Percentiles rank a stretch among this genome's conserved stretches.
Evolutionary conservation across 768 basidiomycete species (phyloP).

Genomic region (Mycena rosella): DNA sequence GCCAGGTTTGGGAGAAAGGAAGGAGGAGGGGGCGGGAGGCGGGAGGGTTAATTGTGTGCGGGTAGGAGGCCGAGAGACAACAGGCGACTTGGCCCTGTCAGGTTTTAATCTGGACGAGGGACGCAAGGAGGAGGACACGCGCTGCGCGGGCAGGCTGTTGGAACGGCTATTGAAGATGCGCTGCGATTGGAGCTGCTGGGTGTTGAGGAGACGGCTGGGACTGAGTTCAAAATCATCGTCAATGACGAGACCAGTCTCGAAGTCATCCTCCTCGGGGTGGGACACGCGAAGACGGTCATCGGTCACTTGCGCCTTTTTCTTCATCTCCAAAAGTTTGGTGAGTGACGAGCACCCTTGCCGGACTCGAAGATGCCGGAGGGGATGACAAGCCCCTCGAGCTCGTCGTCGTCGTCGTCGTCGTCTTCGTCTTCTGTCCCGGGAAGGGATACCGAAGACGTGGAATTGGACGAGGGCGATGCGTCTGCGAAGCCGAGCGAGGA

Average conservation of each 20-base stretch:
- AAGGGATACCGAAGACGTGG: slow-evolving; percentile 72
- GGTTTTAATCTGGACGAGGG: slow-evolving; percentile 73
- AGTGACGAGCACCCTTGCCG: slow-evolving; percentile 67
- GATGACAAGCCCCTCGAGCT: slow-evolving; percentile 85
- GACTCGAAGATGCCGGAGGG: slow-evolving; percentile 84
- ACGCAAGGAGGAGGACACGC: slow-evolving; percentile 60
- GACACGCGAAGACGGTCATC: slow-evolving; percentile 59
- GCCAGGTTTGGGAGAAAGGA: slow-evolving; percentile 77
- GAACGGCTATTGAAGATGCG: slow-evolving; percentile 62
- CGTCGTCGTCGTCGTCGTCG: slow-evolving; percentile 77
- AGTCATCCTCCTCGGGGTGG: slow-evolving; percentile 84
- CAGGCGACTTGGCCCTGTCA: slow-evolving; percentile 80
- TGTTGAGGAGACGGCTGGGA: slow-evolving; percentile 76
- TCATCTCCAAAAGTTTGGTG: slow-evolving; percentile 64
- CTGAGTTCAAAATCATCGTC: slow-evolving; percentile 87
- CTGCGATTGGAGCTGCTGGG: slow-evolving; percentile 56
- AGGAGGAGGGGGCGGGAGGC: slow-evolving; percentile 65
- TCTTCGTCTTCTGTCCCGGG: slow-evolving; percentile 79
- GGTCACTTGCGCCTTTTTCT: slow-evolving; percentile 64
- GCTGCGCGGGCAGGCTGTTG: slow-evolving; percentile 69
- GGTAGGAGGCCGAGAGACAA: slow-evolving; percentile 67
- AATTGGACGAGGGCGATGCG: slow-evolving; percentile 78
- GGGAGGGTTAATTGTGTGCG: slow-evolving; percentile 75
- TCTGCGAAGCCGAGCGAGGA: slow-evolving; percentile 84
- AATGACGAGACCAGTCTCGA: slow-evolving; percentile 87